phyloP scores from a whole-genome alignment of 352 stramenopile species.

The Globisporangium cederbergense region DNA sequence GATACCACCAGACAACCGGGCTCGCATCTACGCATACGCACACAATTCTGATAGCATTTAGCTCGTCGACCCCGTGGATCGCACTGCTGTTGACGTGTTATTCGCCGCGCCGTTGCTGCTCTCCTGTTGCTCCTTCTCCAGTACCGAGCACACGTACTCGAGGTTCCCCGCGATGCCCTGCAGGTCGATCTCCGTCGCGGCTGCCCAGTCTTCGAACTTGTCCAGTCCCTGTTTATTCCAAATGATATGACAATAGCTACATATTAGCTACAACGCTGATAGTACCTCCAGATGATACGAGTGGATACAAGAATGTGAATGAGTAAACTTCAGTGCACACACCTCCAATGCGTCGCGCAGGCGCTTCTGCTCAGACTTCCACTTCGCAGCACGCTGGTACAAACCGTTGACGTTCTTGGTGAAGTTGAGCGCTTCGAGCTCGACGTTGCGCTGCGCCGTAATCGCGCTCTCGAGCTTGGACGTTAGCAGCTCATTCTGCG shows the following conservation, averaged over 20 bases:
- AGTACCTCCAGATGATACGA: background rate
- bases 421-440: slow-evolving; percentile 55
- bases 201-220: slow-evolving; percentile 55
- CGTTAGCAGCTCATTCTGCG: slow-evolving; percentile 36
- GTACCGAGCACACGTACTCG: slow-evolving; percentile 63
- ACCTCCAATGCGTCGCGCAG: slow-evolving; percentile 46
- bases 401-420: slow-evolving; percentile 56
- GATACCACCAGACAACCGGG: too few relatives aligned
- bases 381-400: slow-evolving; percentile 60
- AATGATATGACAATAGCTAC: background rate
- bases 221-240: slow-evolving; percentile 31
- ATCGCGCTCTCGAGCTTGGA: slow-evolving; percentile 52
- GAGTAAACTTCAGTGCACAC: background rate
- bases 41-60: background rate
- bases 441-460: slow-evolving; percentile 46
- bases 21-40: too few relatives aligned
- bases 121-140: slow-evolving; percentile 44
- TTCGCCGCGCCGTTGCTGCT: background rate
- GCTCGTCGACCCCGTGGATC: background rate
- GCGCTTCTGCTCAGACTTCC: slow-evolving; percentile 64
- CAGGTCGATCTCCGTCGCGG: slow-evolving; percentile 39
- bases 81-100: too few relatives aligned
- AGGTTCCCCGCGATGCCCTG: slow-evolving; percentile 57
- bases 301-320: background rate
- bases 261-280: background rate